Percentiles rank a stretch among this genome's conserved stretches.
phyloP scores from a whole-genome alignment of 306 rosid species.

The Pterocarpus macrocarpus region DNA sequence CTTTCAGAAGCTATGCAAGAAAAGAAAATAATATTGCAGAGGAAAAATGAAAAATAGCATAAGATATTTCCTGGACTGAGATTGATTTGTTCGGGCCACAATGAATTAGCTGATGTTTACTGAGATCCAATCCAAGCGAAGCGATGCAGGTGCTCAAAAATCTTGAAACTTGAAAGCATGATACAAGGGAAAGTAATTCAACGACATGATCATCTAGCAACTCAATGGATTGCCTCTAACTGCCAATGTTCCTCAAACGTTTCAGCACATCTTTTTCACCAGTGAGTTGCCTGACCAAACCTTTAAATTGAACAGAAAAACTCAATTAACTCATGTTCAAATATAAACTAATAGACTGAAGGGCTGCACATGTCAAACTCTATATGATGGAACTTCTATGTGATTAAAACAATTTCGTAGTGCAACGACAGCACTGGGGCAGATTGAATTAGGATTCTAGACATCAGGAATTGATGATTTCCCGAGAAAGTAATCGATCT shows the following conservation, averaged over 20 bases:
- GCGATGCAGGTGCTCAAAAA: neutral
- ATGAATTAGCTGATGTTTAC: neutral
- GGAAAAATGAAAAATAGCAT: neutral
- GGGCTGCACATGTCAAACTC: neutral
- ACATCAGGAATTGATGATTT: slow-evolving; percentile 23
- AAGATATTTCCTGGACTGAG: neutral
- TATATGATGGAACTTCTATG: slow-evolving; percentile 15
- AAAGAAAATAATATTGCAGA: neutral
- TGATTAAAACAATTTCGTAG: neutral
- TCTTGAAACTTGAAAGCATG: neutral
- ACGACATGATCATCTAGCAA: neutral
- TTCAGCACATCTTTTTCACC: slow-evolving; percentile 73
- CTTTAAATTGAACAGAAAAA: slow-evolving; percentile 52
- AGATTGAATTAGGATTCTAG: neutral
- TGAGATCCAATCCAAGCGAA: slow-evolving; percentile 12
- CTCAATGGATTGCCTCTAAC: slow-evolving; percentile 40
- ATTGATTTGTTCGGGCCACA: neutral
- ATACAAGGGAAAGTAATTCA: slow-evolving; percentile 2
- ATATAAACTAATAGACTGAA: neutral
- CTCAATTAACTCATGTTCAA: slow-evolving; percentile 14
- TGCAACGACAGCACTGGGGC: neutral
- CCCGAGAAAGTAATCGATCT: neutral
- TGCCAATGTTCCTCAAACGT: slow-evolving; percentile 60
- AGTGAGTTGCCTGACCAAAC: slow-evolving; percentile 75
- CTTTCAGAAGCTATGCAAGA: slow-evolving; percentile 3